Evolutionary conservation across 352 stramenopile species (phyloP), one percentile per base, ranked within the genome.

Genomic region (Globisporangium heterothallicum): DNA sequence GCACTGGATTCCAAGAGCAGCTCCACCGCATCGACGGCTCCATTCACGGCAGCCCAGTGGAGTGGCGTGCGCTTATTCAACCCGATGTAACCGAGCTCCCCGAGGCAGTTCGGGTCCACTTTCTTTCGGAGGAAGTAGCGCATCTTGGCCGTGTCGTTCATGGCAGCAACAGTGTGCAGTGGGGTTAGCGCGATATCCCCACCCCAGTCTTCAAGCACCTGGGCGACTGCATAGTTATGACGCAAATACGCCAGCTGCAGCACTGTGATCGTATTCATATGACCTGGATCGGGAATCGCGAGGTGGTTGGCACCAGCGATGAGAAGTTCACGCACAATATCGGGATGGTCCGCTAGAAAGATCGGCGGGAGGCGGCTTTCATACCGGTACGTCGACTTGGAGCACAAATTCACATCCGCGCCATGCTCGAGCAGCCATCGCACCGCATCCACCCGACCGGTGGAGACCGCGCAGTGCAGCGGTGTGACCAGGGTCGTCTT

Each of bases 261-360:
- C 29, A 88, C 83, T 2, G 83, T 90, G 43, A 93, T 80, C n/a
- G 79, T 91, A 49, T 93, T 93, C 70, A 87, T 85, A 41, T 88
- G 81, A 7, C 83, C 83, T 12, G 83, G 76, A 53, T 91, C 80
- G 0, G 83, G 83, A 38, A 93, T 88, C 13, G 79, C 79, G 6
- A 93, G 66, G 46, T 88, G 78, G 49, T 93, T 91, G 1, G 80
- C 83, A 6, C 83, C 71, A 21, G 75, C 67, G 6, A 66, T 60
- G 3, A 93, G 64, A 44, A 92, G 40, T 12, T 83, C 76, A 29
- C 84, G 77, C 14, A 84, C 75, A 40, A 93, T 90, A 35, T 92
- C 79, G 0, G 83, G 83, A 29, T 91, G 80, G 26, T 93, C 83
- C 3, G 78, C 83, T 0, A 90, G 43, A 48, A 93, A 93, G 57